Evolutionary conservation across 2,329 filamentous ascomycete genomes (phyloP).

Genomic region (Trichophyton schoenleinii): DNA sequence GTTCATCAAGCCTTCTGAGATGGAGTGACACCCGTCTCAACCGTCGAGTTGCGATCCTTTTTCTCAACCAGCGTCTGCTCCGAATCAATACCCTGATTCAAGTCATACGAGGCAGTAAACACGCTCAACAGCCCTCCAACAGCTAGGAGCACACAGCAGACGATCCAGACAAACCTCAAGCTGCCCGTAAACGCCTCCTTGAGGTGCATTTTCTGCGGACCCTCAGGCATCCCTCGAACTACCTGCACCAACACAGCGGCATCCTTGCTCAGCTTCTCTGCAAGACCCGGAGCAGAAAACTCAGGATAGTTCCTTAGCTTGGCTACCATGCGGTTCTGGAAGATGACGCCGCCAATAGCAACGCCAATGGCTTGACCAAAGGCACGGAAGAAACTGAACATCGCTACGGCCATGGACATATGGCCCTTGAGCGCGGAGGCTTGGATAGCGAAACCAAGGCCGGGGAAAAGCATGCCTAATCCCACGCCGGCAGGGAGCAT

Average conservation of each 20-base stretch:
- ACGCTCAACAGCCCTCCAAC: slow-evolving; percentile 41
- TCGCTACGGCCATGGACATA: slow-evolving; percentile 48
- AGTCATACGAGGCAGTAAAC: slow-evolving; percentile 39
- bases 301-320: slow-evolving; percentile 39
- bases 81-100: slow-evolving; percentile 38
- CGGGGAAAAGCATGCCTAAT: slow-evolving; percentile 52
- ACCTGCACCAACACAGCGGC: slow-evolving; percentile 47
- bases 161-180: slow-evolving; percentile 44
- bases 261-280: slow-evolving; percentile 42
- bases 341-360: slow-evolving; percentile 54
- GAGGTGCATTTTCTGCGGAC: slow-evolving; percentile 31
- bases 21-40: background rate
- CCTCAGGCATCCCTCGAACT: slow-evolving; percentile 42
- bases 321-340: slow-evolving; percentile 51
- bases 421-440: slow-evolving; percentile 45
- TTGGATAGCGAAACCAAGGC: slow-evolving; percentile 52
- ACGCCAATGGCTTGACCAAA: slow-evolving; percentile 56
- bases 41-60: slow-evolving; percentile 8
- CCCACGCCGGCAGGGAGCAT: slow-evolving; percentile 49
- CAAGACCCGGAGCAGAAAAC: slow-evolving; percentile 33
- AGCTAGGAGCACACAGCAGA: slow-evolving; percentile 42
- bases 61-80: slow-evolving; percentile 38
- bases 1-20: background rate
- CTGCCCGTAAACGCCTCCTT: slow-evolving; percentile 44
- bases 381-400: slow-evolving; percentile 55